Percentiles rank a stretch among this genome's conserved stretches.
These are phyloP conservation scores for Debaryomyces fabryi DNA, from an alignment of 1,139 yeast genomes.

Conservation along the genomic window DNA sequence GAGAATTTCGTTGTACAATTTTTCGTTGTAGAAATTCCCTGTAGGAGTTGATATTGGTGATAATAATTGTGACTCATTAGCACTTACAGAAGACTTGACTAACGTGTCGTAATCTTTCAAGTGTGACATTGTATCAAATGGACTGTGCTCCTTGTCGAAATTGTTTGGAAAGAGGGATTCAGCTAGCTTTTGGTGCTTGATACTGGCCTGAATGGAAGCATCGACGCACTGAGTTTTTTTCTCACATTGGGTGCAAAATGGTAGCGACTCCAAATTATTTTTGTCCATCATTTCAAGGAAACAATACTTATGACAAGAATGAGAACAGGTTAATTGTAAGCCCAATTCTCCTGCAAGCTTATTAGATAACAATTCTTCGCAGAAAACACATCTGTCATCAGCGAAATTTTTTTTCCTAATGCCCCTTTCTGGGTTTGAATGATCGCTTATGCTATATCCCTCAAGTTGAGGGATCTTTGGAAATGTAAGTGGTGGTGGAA, in stretches of 20 bases:
- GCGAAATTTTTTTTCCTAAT: neutral
- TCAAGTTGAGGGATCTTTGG: neutral
- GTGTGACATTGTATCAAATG: neutral
- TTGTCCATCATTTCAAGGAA: conserved; percentile 18
- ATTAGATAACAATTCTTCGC: conserved; percentile 26
- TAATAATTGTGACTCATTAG: neutral
- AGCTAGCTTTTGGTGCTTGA: conserved; percentile 2
- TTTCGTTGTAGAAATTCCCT: neutral
- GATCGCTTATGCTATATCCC: neutral
- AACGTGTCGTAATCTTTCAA: neutral
- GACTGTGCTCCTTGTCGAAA: neutral
- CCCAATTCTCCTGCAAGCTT: conserved; percentile 25
- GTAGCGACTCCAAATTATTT: neutral
- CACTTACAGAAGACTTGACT: neutral
- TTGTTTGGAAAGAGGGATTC: neutral
- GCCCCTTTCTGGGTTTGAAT: neutral
- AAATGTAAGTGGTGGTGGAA: conserved; percentile 1
- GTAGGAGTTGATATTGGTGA: neutral
- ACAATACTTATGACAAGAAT: conserved; percentile 35
- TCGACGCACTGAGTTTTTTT: conserved; percentile 8
- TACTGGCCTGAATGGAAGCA: conserved; percentile 4
- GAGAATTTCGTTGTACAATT: conserved; percentile 3
- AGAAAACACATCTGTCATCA: conserved; percentile 28
- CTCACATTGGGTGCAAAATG: conserved; percentile 9
- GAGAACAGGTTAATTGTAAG: conserved; percentile 31